Evolutionary conservation across 805 yeast genomes (phyloP).

Genomic region (Yamadazyma ubonensis): DNA sequence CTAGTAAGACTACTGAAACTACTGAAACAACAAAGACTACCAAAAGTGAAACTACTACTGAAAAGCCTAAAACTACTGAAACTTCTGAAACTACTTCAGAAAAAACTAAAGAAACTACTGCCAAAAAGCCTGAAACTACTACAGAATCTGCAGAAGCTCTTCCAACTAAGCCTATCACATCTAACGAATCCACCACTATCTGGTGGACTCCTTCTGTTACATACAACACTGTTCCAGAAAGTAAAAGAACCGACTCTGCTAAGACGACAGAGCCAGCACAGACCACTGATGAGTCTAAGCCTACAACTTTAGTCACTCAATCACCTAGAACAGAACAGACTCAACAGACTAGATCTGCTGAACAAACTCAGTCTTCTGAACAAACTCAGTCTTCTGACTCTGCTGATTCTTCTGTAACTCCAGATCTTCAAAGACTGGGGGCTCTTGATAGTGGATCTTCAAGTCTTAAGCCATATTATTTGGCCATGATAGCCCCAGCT

Average conservation of each 20-base stretch:
- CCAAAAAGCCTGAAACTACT: slow-evolving; percentile 1
- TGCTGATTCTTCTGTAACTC: slow-evolving; percentile 2
- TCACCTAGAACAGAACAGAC: too few relatives aligned
- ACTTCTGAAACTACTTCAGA: slow-evolving; percentile 1
- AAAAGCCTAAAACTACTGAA: neutral
- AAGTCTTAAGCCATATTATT: slow-evolving; percentile 4
- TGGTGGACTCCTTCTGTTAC: slow-evolving; percentile 10
- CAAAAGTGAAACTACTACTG: slow-evolving; percentile 1
- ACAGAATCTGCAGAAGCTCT: neutral
- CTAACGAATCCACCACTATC: slow-evolving; percentile 3
- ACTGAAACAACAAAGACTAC: slow-evolving; percentile 4
- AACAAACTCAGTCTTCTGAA: too few relatives aligned
- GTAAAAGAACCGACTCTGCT: too few relatives aligned
- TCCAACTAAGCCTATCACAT: neutral
- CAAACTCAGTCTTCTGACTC: neutral
- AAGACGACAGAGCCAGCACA: too few relatives aligned
- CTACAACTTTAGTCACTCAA: slow-evolving; percentile 2
- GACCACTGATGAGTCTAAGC: slow-evolving; percentile 1
- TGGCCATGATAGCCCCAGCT: slow-evolving; percentile 4
- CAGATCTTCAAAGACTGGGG: slow-evolving; percentile 2
- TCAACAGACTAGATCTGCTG: too few relatives aligned
- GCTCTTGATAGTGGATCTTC: slow-evolving; percentile 10
- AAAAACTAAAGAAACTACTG: neutral
- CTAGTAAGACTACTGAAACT: slow-evolving; percentile 1
- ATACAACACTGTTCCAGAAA: too few relatives aligned